Base-by-base conservation (phyloP, 169 alveolate species). In the Plasmodium adleri region DNA sequence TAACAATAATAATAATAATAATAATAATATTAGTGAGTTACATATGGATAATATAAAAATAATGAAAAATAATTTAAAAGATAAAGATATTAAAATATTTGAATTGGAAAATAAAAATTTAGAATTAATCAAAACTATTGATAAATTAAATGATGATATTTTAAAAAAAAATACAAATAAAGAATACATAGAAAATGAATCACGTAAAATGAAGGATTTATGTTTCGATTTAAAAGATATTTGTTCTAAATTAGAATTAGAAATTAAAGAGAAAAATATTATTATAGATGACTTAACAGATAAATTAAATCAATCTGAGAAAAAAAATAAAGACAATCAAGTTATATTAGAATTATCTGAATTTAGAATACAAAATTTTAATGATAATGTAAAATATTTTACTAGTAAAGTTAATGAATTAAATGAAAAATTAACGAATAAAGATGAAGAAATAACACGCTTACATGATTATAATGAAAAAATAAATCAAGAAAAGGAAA, bases 221-320 rank as follows among this genome's bases (percentile, higher is more conserved):
- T 86, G 92, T 73, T 86, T 71, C n/a, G 92, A 86, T 62, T 50
- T 86, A 43, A 86, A 86, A 74, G 92, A 86, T 86, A 86, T 86
- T 26, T 86, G 92, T 73, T 71, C 86, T 9, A 86, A 72, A 43
- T 20, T 86, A 28, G 92, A 86, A 59, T 28, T 86, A 28, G 92
- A 86, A 72, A 56, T 58, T 28, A 86, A 86, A 26, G 92, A 86
- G 64, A 86, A 86, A 28, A 86, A 72, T 71, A 70, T 59, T 58
- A 60, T 86, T 15, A 86, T 86, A 71, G 92, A 86, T 32, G 92
- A 86, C 4, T 59, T 86, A 32, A 86, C 86, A 10, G 71, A 86
- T 60, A 71, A 62, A 26, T 15, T 86, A 72, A 86, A 24, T 3
- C 78, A 71, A 54, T 24, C 87, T 45, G 92, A 86, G 13, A 86